Evolutionary conservation across 1,284 basidiomycete genomes (phyloP).

Genomic region (Mycosarcoma mackinlayi): DNA sequence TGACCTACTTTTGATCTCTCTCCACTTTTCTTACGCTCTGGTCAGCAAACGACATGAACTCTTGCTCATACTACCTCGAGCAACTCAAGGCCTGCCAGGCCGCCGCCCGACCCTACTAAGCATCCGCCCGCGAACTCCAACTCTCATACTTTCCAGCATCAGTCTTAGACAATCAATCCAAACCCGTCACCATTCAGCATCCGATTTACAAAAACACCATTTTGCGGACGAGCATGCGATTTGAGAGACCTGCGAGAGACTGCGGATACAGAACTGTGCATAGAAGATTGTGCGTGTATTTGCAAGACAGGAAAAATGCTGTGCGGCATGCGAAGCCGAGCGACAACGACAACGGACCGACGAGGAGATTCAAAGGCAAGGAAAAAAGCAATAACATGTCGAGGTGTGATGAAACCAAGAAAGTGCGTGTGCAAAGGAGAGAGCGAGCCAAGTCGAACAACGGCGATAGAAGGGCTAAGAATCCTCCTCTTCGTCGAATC

Average conservation of each 20-base stretch:
- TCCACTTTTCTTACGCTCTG: slow-evolving; percentile 23
- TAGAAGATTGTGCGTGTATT: no score
- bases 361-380: neutral
- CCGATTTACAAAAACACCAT: neutral
- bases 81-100: slow-evolving; percentile 69
- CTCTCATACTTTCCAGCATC: slow-evolving; percentile 5
- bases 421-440: neutral
- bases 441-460: no score
- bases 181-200: slow-evolving; percentile 25
- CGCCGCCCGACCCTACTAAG: slow-evolving; percentile 63
- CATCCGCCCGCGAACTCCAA: neutral
- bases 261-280: slow-evolving; percentile 1
- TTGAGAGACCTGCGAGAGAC: neutral
- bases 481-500: slow-evolving; percentile 29
- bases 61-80: slow-evolving; percentile 73
- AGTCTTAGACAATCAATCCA: slow-evolving; percentile 17
- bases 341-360: neutral
- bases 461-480: slow-evolving; percentile 1
- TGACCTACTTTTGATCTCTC: no score
- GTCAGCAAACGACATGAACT: slow-evolving; percentile 71
- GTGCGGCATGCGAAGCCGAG: slow-evolving; percentile 3
- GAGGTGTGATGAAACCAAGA: no score
- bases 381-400: no score
- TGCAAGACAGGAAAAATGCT: neutral
- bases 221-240: slow-evolving; percentile 1